These are phyloP conservation scores for Ilex aquifolium DNA, from an alignment of 257 asterid species.

Conservation along the genomic window DNA sequence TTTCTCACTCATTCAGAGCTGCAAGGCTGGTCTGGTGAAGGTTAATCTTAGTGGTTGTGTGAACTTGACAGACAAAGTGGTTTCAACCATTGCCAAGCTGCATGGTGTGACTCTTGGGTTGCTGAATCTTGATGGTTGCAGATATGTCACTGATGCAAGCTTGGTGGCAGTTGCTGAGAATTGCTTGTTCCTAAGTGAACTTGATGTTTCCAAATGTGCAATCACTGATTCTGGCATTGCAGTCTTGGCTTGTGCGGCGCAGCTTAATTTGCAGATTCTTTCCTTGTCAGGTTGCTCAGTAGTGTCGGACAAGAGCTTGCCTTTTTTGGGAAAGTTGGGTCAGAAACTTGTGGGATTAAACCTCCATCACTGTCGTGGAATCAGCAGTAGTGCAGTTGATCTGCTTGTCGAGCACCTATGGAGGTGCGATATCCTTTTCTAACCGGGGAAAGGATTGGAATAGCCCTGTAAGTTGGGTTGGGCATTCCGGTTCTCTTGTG, in stretches of 20 bases:
- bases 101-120: conserved; percentile 64
- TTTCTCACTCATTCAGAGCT: conserved; percentile 46
- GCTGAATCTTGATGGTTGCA: conserved; percentile 73
- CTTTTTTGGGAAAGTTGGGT: conserved; percentile 47
- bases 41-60: conserved; percentile 65
- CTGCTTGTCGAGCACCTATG: conserved; percentile 57
- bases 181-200: conserved; percentile 54
- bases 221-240: conserved; percentile 64
- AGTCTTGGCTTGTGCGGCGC: conserved; percentile 45
- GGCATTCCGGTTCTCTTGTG: background rate
- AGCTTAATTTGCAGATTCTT: conserved; percentile 47
- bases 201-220: conserved; percentile 54
- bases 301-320: conserved; percentile 54
- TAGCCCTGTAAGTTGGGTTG: background rate
- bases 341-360: conserved; percentile 55
- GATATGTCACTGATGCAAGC: conserved; percentile 47
- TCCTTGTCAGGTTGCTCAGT: conserved; percentile 61
- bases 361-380: conserved; percentile 63
- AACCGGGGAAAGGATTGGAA: conserved; percentile 5
- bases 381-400: conserved; percentile 35
- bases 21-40: conserved; percentile 57
- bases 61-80: conserved; percentile 52
- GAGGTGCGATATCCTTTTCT: conserved; percentile 82
- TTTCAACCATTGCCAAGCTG: conserved; percentile 41
- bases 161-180: conserved; percentile 45